These are phyloP conservation scores for Tetrahymena thermophila DNA, from an alignment of 73 alveolate species.

Conservation along the genomic window DNA sequence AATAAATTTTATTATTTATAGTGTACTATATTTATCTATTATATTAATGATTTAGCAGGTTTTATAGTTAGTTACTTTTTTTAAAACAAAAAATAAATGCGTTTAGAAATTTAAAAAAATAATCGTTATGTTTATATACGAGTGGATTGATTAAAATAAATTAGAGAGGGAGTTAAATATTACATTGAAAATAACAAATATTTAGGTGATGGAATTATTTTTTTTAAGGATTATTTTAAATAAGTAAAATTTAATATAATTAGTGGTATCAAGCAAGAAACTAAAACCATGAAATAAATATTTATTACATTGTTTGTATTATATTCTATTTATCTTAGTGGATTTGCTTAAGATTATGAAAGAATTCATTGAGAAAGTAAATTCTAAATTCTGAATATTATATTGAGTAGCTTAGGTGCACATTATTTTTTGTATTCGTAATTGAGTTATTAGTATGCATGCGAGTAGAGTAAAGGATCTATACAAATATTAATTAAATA, in stretches of 20 bases:
- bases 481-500: no score
- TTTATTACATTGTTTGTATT: no score
- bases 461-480: not conserved
- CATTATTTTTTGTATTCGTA: not conserved
- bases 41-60: no score
- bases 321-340: not conserved
- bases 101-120: no score
- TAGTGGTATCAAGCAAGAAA: not conserved
- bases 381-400: not conserved
- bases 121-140: not conserved
- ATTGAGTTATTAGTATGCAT: not conserved
- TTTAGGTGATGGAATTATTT: not conserved
- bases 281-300: not conserved
- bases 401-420: not conserved
- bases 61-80: no score
- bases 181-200: not conserved
- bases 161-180: not conserved
- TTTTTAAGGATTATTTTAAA: not conserved
- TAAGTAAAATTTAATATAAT: no score
- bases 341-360: not conserved
- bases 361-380: no score
- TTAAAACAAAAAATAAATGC: no score
- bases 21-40: no score
- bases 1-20: no score
- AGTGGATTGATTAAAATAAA: not conserved